Evolutionary conservation across 805 yeast species (phyloP).

Genomic region (Spathaspora gorwiae): DNA sequence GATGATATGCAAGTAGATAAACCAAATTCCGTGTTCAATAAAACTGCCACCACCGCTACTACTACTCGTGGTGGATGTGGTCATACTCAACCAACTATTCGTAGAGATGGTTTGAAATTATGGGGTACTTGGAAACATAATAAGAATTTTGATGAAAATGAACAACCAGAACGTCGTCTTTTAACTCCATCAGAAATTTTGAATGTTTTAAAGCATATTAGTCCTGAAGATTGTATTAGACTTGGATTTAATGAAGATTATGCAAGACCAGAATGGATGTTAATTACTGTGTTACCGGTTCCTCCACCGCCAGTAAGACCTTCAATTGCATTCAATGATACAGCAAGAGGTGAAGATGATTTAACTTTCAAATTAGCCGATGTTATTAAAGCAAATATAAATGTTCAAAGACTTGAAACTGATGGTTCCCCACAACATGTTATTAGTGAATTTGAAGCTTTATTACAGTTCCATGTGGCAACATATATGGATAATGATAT

Average conservation of each 20-base stretch:
- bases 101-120: constrained; percentile 91
- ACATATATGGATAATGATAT: constrained; percentile 99
- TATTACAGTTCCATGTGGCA: constrained; percentile 95
- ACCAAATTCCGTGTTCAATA: constrained; percentile 8
- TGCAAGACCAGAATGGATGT: constrained; percentile 98
- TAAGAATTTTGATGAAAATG: constrained; percentile 74
- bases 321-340: constrained; percentile 94
- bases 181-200: constrained; percentile 85
- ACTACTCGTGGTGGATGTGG: constrained; percentile 94
- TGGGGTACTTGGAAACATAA: constrained; percentile 98
- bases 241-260: constrained; percentile 93
- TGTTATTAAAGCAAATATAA: constrained; percentile 91
- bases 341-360: constrained; percentile 99
- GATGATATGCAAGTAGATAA: constrained; percentile 36
- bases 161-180: constrained; percentile 87
- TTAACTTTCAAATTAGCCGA: constrained; percentile 96
- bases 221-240: constrained; percentile 72
- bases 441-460: constrained; percentile 90
- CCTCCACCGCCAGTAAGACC: constrained; percentile 99
- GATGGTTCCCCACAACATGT: constrained; percentile 99
- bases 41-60: constrained; percentile 39
- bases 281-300: constrained; percentile 94
- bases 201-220: constrained; percentile 87
- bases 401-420: constrained; percentile 92
- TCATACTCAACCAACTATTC: constrained; percentile 89